These are phyloP conservation scores for Pyrenula aspistea DNA, from an alignment of 495 filamentous ascomycete species.

Conservation along the genomic window DNA sequence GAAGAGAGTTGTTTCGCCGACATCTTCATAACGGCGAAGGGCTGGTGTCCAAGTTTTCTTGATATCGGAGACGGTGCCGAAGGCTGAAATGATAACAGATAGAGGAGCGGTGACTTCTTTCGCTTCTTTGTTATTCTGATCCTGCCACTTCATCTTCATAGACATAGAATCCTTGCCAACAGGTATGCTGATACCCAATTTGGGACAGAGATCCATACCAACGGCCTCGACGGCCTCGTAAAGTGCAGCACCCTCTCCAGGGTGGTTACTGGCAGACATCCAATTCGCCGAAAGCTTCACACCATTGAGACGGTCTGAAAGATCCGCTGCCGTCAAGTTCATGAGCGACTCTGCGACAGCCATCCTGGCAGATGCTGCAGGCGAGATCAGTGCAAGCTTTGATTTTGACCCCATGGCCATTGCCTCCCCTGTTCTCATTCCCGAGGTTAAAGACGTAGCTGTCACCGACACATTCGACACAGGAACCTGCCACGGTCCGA, in stretches of 20 bases:
- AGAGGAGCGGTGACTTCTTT: constrained; percentile 89
- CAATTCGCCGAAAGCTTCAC: constrained; percentile 92
- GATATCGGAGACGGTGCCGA: constrained; percentile 68
- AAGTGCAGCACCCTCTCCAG: constrained; percentile 84
- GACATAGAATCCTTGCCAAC: constrained; percentile 97
- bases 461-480: constrained; percentile 91
- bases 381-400: constrained; percentile 76
- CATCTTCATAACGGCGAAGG: constrained; percentile 69
- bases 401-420: constrained; percentile 98
- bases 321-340: constrained; percentile 81
- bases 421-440: constrained; percentile 73
- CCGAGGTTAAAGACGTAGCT: constrained; percentile 60
- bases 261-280: constrained; percentile 93
- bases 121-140: constrained; percentile 46
- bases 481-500: constrained; percentile 92
- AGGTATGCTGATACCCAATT: constrained; percentile 80
- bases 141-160: constrained; percentile 96
- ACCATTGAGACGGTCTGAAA: constrained; percentile 60
- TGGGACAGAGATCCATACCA: constrained; percentile 74
- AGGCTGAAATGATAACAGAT: constrained; percentile 81
- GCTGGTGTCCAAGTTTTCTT: constrained; percentile 87
- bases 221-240: constrained; percentile 94
- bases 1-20: constrained; percentile 80
- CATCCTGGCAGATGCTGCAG: constrained; percentile 91
- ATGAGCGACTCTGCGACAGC: constrained; percentile 88